A percentile compares a stretch with the other conserved stretches of the same genome.
Conservation (phyloP, 2,329 filamentous ascomycete species). For the Alternaria solani region DNA sequence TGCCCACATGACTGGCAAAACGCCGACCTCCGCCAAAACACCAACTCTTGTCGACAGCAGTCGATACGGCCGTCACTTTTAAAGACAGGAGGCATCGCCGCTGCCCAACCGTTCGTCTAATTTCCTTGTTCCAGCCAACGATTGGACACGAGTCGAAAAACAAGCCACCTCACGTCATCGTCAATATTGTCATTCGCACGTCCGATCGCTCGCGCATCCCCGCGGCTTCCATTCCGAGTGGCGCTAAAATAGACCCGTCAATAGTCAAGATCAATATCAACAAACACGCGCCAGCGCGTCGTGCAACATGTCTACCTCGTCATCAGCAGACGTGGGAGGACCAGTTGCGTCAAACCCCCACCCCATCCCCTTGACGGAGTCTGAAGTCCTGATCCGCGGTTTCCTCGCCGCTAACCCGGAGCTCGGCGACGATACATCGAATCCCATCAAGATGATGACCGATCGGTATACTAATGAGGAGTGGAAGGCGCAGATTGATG, state of each 20-base stretch:
- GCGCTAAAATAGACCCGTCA: slow-evolving; percentile 13
- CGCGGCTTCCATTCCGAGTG: slow-evolving; percentile 1
- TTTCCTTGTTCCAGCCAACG: neutral
- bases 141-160: slow-evolving; percentile 12
- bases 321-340: slow-evolving; percentile 9
- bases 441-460: slow-evolving; percentile 47
- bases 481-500: slow-evolving; percentile 54
- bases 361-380: slow-evolving; percentile 41
- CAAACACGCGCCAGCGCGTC: slow-evolving; percentile 6
- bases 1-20: slow-evolving; percentile 38
- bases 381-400: slow-evolving; percentile 43
- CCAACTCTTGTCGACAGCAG: slow-evolving; percentile 18
- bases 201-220: slow-evolving; percentile 4
- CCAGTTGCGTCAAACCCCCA: slow-evolving; percentile 22
- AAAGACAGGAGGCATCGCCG: neutral
- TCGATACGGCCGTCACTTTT: neutral
- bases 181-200: slow-evolving; percentile 11
- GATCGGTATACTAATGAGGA: slow-evolving; percentile 56
- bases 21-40: slow-evolving; percentile 41
- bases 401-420: slow-evolving; percentile 46
- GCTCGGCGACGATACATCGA: slow-evolving; percentile 39
- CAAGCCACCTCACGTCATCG: slow-evolving; percentile 22
- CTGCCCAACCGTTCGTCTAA: slow-evolving; percentile 3
- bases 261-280: slow-evolving; percentile 11
- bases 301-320: slow-evolving; percentile 22